These are phyloP conservation scores for Tetrahymena elliotti DNA, from an alignment of 73 alveolate species.

Conservation along the genomic window DNA sequence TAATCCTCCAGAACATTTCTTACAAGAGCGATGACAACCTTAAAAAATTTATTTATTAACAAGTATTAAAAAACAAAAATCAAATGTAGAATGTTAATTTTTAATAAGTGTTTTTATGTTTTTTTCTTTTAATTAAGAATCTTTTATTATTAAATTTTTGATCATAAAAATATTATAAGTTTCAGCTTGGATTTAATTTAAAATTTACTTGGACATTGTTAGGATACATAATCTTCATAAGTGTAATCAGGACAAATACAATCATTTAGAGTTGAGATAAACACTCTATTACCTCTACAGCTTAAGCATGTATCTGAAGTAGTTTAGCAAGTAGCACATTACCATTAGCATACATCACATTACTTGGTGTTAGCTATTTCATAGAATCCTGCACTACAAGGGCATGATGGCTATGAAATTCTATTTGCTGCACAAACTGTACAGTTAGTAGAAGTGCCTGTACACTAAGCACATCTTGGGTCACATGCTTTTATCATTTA, in stretches of 20 bases:
- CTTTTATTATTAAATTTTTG: neutral
- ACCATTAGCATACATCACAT: neutral
- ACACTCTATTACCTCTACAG: neutral
- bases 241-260: neutral
- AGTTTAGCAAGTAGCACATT: neutral
- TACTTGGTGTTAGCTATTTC: neutral
- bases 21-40: neutral
- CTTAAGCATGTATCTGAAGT: neutral
- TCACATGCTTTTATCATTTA: neutral
- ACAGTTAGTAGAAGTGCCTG: neutral
- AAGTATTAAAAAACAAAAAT: too few relatives aligned
- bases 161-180: too few relatives aligned
- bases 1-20: neutral
- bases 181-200: neutral
- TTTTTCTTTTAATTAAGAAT: neutral
- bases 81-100: too few relatives aligned
- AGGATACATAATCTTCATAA: neutral
- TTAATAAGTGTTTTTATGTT: neutral
- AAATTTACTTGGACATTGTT: neutral
- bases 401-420: neutral
- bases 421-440: neutral
- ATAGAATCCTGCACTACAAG: neutral
- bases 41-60: too few relatives aligned
- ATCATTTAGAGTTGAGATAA: neutral
- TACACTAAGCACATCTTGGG: neutral